These are phyloP conservation scores for Melampsora occidentalis DNA, from an alignment of 1,284 basidiomycete genomes.

Conservation along the genomic window DNA sequence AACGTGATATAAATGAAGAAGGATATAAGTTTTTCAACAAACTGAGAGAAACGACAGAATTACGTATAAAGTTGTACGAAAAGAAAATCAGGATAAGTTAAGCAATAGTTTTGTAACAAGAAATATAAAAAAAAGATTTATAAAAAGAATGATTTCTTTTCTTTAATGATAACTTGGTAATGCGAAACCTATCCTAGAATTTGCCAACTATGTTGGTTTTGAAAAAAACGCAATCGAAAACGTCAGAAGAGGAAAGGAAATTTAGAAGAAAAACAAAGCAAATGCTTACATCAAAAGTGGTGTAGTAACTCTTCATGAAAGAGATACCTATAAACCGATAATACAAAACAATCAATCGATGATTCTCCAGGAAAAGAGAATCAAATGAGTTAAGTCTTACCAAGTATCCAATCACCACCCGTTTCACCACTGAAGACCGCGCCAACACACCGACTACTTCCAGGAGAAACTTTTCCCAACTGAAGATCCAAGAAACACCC, in stretches of 20 bases:
- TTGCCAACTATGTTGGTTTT: not conserved
- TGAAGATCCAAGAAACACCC: not conserved
- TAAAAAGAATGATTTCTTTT: not conserved
- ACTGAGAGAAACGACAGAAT: no score
- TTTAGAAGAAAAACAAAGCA: not conserved
- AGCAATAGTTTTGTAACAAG: no score
- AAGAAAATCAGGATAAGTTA: no score
- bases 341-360: not conserved
- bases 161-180: constrained; percentile 12
- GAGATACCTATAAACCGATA: constrained; percentile 30
- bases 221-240: not conserved
- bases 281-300: constrained; percentile 38
- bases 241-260: not conserved
- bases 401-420: constrained; percentile 42
- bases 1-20: no score
- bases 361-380: not conserved
- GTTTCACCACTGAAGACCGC: constrained; percentile 41
- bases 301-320: constrained; percentile 44
- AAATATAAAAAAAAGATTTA: no score
- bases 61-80: no score
- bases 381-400: constrained; percentile 3
- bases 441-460: constrained; percentile 42
- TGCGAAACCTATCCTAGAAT: constrained; percentile 12
- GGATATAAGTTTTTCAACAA: no score
- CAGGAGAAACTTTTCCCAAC: constrained; percentile 41